These are phyloP conservation scores for Nyssa sinensis DNA, from an alignment of 148 eudicot genomes.

Conservation along the genomic window DNA sequence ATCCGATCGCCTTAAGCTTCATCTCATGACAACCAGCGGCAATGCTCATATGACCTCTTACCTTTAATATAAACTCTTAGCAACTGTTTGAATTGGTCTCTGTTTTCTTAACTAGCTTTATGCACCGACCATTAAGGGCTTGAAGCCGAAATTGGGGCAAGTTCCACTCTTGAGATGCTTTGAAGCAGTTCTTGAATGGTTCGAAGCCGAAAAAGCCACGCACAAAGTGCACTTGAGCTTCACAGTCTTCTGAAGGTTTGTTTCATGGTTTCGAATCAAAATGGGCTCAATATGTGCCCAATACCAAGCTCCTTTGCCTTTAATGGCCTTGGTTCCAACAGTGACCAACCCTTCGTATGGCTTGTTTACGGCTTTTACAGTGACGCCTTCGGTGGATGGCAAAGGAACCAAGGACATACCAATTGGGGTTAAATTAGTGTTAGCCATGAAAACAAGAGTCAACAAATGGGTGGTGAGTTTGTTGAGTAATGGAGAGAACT, in stretches of 20 bases:
- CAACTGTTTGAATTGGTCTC: too few relatives aligned
- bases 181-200: slow-evolving; percentile 20
- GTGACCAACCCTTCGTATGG: slow-evolving; percentile 17
- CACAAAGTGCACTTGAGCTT: slow-evolving; percentile 17
- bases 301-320: slow-evolving; percentile 26
- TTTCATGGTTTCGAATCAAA: slow-evolving; percentile 9
- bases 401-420: slow-evolving; percentile 15
- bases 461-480: not conserved
- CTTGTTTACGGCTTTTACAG: slow-evolving; percentile 18
- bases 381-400: not conserved
- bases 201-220: slow-evolving; percentile 17
- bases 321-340: slow-evolving; percentile 10
- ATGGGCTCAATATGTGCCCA: slow-evolving; percentile 23
- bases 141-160: slow-evolving; percentile 20
- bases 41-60: too few relatives aligned
- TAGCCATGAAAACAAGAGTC: slow-evolving; percentile 19
- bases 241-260: slow-evolving; percentile 15
- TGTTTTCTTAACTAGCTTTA: too few relatives aligned
- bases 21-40: too few relatives aligned
- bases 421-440: slow-evolving; percentile 11
- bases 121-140: too few relatives aligned
- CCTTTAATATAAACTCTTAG: too few relatives aligned
- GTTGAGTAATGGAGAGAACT: not conserved
- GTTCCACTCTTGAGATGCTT: slow-evolving; percentile 23
- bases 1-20: too few relatives aligned